These are phyloP conservation scores for Chlamydomonas incerta DNA, from an alignment of 139 green algal genomes.

Conservation along the genomic window DNA sequence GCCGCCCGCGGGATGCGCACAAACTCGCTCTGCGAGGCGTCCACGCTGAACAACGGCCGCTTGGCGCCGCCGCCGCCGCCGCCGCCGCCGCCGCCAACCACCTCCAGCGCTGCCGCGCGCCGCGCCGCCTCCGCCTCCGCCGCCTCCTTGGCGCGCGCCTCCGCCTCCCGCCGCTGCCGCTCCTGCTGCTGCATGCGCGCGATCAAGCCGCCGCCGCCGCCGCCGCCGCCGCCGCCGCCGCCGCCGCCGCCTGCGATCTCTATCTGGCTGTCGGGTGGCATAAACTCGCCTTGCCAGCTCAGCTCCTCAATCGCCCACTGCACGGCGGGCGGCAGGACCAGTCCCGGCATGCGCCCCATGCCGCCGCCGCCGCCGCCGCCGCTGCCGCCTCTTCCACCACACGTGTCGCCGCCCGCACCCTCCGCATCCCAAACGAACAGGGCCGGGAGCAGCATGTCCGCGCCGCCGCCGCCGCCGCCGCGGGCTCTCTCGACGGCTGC, in stretches of 20 bases:
- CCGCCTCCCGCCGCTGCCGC: too few relatives aligned
- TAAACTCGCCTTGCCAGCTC: background rate
- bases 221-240: too few relatives aligned
- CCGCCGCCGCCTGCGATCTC: background rate
- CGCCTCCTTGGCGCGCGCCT: too few relatives aligned
- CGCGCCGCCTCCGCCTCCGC: too few relatives aligned
- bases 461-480: background rate
- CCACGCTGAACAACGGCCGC: background rate
- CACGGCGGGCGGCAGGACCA: slow-evolving; percentile 6
- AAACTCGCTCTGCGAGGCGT: too few relatives aligned
- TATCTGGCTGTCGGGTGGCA: slow-evolving; percentile 23
- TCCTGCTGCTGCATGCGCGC: too few relatives aligned
- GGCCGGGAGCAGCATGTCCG: background rate
- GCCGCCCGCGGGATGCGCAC: too few relatives aligned
- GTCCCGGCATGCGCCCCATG: background rate
- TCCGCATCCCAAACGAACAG: background rate
- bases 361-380: background rate
- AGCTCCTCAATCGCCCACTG: slow-evolving; percentile 14
- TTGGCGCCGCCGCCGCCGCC: background rate
- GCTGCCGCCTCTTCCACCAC: background rate
- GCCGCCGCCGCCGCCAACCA: background rate
- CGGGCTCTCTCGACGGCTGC: too few relatives aligned
- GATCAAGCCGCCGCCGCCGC: too few relatives aligned
- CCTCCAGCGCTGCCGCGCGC: background rate
- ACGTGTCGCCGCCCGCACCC: background rate